Conservation (phyloP, 139 green algal species). For the Chlorella sp. region DNA sequence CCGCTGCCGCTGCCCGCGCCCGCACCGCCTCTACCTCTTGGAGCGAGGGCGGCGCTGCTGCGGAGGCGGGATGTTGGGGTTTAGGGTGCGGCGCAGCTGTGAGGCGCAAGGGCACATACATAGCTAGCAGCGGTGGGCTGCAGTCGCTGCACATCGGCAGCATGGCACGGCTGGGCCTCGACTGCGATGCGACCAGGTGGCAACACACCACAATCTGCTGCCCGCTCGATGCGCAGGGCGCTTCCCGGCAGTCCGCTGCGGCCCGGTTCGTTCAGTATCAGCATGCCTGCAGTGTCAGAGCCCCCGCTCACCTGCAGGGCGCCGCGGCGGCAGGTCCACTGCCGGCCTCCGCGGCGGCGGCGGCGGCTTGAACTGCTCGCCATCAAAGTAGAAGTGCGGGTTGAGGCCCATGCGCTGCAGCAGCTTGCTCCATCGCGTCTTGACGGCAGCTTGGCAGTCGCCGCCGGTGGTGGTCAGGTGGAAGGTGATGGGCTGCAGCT, state of each 20-base stretch:
- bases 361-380: conserved; percentile 19
- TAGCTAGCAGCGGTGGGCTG: too few relatives aligned
- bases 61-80: not conserved
- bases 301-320: not conserved
- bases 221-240: too few relatives aligned
- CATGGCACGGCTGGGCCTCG: not conserved
- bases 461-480: conserved; percentile 30
- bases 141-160: too few relatives aligned
- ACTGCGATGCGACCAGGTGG: not conserved
- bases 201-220: too few relatives aligned
- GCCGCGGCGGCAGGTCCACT: not conserved
- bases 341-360: not conserved
- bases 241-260: too few relatives aligned
- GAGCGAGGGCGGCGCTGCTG: not conserved
- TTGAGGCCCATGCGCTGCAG: conserved; percentile 11
- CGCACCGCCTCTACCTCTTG: conserved; percentile 22
- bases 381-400: conserved; percentile 30
- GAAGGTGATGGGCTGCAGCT: conserved; percentile 1
- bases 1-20: conserved; percentile 28
- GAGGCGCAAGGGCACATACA: not conserved
- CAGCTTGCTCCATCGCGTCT: not conserved
- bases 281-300: too few relatives aligned
- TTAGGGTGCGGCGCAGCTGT: not conserved
- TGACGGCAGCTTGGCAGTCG: conserved; percentile 4
- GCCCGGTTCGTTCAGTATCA: too few relatives aligned